Evolutionary conservation across 805 yeast genomes (phyloP).

Genomic region (Ogataea corticis): DNA sequence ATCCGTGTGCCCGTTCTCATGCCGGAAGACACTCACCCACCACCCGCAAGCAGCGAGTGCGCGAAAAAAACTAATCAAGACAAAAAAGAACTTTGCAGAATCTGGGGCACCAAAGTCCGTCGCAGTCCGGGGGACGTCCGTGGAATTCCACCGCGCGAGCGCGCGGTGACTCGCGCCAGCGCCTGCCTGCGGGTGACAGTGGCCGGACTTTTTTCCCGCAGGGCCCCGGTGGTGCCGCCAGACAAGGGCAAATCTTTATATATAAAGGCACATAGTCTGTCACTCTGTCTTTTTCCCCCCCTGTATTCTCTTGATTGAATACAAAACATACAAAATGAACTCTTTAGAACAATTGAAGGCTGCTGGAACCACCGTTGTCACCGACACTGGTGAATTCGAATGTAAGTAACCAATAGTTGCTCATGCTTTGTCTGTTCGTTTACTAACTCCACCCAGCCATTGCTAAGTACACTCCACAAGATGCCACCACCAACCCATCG

Average conservation of each 20-base stretch:
- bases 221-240: not conserved
- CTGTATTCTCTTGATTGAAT: too few relatives aligned
- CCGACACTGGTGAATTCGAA: constrained; percentile 99
- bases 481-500: constrained; percentile 98
- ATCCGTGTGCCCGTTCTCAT: constrained; percentile 9
- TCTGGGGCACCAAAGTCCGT: constrained; percentile 4
- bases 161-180: not conserved
- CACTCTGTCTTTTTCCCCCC: not conserved
- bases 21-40: constrained; percentile 15
- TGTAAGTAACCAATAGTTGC: constrained; percentile 36
- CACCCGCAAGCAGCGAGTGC: constrained; percentile 3
- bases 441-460: constrained; percentile 48
- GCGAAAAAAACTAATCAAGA: not conserved
- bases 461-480: constrained; percentile 98
- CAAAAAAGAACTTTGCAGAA: not conserved
- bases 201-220: too few relatives aligned
- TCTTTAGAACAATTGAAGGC: constrained; percentile 93
- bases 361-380: constrained; percentile 93
- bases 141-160: too few relatives aligned
- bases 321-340: constrained; percentile 36
- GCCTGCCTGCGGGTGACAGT: constrained; percentile 1
- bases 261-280: constrained; percentile 2
- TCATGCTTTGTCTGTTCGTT: not conserved
- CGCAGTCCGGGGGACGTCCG: constrained; percentile 4
- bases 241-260: not conserved